Conservation (phyloP, 257 asterid species). For the Jacaranda mimosifolia region DNA sequence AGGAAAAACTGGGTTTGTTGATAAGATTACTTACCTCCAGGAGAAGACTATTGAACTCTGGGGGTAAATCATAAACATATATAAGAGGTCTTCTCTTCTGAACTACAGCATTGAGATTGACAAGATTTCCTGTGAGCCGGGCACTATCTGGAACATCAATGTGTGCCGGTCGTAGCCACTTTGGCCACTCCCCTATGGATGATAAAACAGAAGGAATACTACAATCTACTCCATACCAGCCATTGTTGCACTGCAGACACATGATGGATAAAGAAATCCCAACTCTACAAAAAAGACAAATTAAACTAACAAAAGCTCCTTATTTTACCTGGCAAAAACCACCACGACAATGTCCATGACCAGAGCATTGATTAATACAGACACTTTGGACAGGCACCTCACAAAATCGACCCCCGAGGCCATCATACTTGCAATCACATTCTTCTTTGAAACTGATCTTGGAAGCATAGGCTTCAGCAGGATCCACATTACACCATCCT, state of each 20-base stretch:
- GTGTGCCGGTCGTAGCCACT: constrained; percentile 89
- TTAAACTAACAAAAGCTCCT: neutral
- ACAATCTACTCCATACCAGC: constrained; percentile 97
- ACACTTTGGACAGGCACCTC: constrained; percentile 81
- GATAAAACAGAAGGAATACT: constrained; percentile 84
- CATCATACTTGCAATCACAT: constrained; percentile 98
- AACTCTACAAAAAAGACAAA: constrained; percentile 8
- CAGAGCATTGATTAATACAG: constrained; percentile 91
- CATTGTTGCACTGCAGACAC: constrained; percentile 73
- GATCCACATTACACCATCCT: constrained; percentile 99
- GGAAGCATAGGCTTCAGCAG: constrained; percentile 72
- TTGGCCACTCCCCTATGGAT: constrained; percentile 81
- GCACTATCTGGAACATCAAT: constrained; percentile 61
- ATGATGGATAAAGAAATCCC: constrained; percentile 25
- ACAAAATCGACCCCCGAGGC: constrained; percentile 85
- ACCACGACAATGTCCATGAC: constrained; percentile 87
- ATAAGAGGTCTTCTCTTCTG: constrained; percentile 87
- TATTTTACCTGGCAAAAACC: constrained; percentile 91
- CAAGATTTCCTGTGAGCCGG: constrained; percentile 44
- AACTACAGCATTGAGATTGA: constrained; percentile 65
- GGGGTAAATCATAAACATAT: constrained; percentile 91
- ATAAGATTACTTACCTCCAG: constrained; percentile 60
- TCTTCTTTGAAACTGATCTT: constrained; percentile 73
- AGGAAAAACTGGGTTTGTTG: constrained; percentile 12
- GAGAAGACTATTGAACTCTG: constrained; percentile 88